These are phyloP conservation scores for Lecanosticta acicola DNA, from an alignment of 2,329 filamentous ascomycete species.

Conservation along the genomic window DNA sequence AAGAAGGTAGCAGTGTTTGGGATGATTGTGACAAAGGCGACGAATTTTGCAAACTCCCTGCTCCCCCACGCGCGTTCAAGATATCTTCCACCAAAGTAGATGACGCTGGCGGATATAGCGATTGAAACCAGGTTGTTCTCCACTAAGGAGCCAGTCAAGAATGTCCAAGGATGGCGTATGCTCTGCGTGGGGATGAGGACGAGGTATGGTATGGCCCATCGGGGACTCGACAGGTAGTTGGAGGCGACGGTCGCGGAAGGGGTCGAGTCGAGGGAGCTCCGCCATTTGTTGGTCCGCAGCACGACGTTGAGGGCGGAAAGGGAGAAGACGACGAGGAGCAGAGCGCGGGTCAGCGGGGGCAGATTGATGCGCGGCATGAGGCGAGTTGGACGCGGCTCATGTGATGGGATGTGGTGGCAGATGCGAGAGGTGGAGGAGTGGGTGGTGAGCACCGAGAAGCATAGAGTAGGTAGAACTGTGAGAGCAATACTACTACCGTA, in stretches of 20 bases:
- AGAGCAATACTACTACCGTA: no score
- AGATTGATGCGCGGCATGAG: conserved; percentile 66
- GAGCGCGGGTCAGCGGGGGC: conserved; percentile 79
- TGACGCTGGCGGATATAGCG: conserved; percentile 65
- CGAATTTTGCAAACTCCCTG: conserved; percentile 83
- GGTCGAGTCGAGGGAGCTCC: conserved; percentile 26
- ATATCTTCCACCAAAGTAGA: conserved; percentile 91
- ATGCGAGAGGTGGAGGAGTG: background rate
- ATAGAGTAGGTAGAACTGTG: no score
- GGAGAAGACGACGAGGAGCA: conserved; percentile 67
- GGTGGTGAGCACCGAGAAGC: no score
- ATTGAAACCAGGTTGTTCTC: conserved; percentile 91
- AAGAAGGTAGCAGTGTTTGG: conserved; percentile 73
- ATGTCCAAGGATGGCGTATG: conserved; percentile 87
- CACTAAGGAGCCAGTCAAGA: conserved; percentile 77
- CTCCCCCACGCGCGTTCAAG: conserved; percentile 95
- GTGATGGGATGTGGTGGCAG: conserved; percentile 1
- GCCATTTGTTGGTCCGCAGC: conserved; percentile 66
- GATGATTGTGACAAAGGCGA: conserved; percentile 68
- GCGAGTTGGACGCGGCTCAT: conserved; percentile 9
- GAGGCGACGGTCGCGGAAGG: conserved; percentile 22
- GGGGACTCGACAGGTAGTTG: conserved; percentile 31
- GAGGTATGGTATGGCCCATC: conserved; percentile 63
- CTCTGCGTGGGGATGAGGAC: conserved; percentile 79
- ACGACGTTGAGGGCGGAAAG: conserved; percentile 79